Base-by-base conservation (phyloP, 306 rosid species). In the Vachellia collinsii region DNA sequence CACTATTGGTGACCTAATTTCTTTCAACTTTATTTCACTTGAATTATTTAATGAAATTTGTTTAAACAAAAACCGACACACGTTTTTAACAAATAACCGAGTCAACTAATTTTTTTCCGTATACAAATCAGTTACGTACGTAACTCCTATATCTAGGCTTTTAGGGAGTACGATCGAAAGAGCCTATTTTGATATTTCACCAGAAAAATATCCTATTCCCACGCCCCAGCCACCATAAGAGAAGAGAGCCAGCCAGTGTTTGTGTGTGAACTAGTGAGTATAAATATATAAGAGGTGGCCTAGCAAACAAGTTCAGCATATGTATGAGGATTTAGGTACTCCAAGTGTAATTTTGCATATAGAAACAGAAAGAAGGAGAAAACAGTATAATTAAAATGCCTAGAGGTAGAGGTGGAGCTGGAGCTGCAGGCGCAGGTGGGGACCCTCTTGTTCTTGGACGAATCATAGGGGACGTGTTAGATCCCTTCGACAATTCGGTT, bases 381-480 rank as follows among this genome's bases (percentile, higher is more conserved):
- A 12, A 54, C 12, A 20, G 1, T 29, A 29, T 29, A 29, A 29
- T 29, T 29, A 2, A 68, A 9, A 41, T 86, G 89, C 41, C 61
- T 1, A 3, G 75, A 25, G 19, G 10, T 1, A 3, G 75, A 25
- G 19, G 10, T 34, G 41, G 68, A 25, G 8, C 25, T 6, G 22
- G n/a, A 63, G 17, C 19, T 4, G 53, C 53, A 42, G 72, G 50
- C 3, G 53, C 3, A 53, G 74, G 83, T 5, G 76, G 83, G 23
- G 82, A 83, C 34, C 72, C 89, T 38, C 87, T 86, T 0, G 85
- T 81, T 62, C 73, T 86, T 43, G 89, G 89, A 65, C 72, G 89
- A 16, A 82, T 86, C 8, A 61, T 83, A 13, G 89, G 87, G 54
- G 89, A 86, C 44, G 89, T 86, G 3, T 11, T 86, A 11, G 87